Conservation (phyloP, 768 basidiomycete species). For the Naganishia antarctica region DNA sequence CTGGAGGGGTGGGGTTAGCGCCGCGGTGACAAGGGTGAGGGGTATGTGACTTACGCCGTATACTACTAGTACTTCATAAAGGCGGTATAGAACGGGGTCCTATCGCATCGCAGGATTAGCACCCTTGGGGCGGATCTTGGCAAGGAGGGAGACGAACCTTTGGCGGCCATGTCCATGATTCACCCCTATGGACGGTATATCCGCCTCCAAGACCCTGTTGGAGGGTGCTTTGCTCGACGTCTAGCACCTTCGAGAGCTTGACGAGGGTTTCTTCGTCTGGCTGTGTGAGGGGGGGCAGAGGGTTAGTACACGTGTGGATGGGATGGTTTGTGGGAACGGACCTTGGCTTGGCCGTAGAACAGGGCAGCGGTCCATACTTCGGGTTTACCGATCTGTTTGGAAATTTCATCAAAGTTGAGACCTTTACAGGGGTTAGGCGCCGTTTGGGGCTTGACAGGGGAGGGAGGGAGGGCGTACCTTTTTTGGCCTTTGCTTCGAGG, state of each 20-base stretch:
- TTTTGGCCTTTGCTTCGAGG: slow-evolving; percentile 23
- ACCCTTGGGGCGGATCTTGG: no score
- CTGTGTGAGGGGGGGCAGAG: neutral
- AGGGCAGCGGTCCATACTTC: slow-evolving; percentile 47
- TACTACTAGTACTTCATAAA: slow-evolving; percentile 45
- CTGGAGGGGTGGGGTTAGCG: slow-evolving; percentile 11
- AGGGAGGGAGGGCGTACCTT: slow-evolving; percentile 4
- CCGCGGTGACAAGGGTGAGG: no score
- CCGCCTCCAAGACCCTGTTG: slow-evolving; percentile 5
- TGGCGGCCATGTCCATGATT: slow-evolving; percentile 39
- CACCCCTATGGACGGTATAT: slow-evolving; percentile 34
- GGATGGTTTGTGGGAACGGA: neutral
- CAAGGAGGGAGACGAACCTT: slow-evolving; percentile 31
- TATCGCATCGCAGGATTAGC: no score
- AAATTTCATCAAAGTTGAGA: slow-evolving; percentile 40
- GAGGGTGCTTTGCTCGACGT: slow-evolving; percentile 3
- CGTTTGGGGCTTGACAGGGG: neutral
- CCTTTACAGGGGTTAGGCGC: neutral
- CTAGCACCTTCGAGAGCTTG: slow-evolving; percentile 21
- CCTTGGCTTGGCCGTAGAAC: slow-evolving; percentile 43
- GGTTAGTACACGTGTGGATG: neutral
- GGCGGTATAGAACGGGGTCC: slow-evolving; percentile 44
- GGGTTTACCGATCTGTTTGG: slow-evolving; percentile 36
- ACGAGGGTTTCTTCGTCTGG: slow-evolving; percentile 19
- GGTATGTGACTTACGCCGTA: slow-evolving; percentile 38